Evolutionary conservation across 2,329 filamentous ascomycete genomes (phyloP), one percentile per base, ranked within the genome.

Genomic region (Elsinoe australis): DNA sequence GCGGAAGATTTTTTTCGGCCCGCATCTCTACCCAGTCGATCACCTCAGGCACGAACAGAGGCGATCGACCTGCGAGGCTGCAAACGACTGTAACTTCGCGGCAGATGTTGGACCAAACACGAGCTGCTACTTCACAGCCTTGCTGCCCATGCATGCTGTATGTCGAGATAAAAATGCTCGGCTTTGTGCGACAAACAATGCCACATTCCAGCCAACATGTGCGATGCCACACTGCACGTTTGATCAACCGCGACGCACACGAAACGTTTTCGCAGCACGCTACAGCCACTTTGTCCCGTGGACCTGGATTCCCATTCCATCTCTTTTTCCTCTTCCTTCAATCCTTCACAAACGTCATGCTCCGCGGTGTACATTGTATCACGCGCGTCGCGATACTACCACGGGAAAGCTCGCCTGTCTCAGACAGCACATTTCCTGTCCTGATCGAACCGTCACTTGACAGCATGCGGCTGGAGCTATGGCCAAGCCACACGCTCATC

Each of bases 1-100:
- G 28, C 36, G 36, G 36, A 41, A 41, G 19, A 41, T 41, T 41
- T 41, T 12, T n/a, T 24, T 26, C 21, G 36, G 22, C 10, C 36
- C 36, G 36, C 36, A 41, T 24, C 36, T 41, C 36, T 41, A n/a
- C 26, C 36, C 36, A 41, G 36, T 26, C 36, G 36, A 41, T 41
- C 36, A n/a, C 36, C 28, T 24, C 36, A 41, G 36, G 36, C 18
- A 41, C 36, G 17, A 21, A 14, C 21, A 28, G n/a, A n/a, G n/a
- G n/a, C n/a, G n/a, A n/a, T n/a, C n/a, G n/a, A n/a, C n/a, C n/a
- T n/a, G n/a, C n/a, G n/a, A n/a, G n/a, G n/a, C n/a, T n/a, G n/a
- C n/a, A n/a, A n/a, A n/a, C n/a, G n/a, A n/a, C n/a, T n/a, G n/a
- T n/a, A n/a, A n/a, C n/a, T n/a, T n/a, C n/a, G n/a, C n/a, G n/a